A percentile compares a stretch with the other conserved stretches of the same genome.
Evolutionary conservation across 139 green algal species (phyloP).

Genomic region (Nannochloris sp.): DNA sequence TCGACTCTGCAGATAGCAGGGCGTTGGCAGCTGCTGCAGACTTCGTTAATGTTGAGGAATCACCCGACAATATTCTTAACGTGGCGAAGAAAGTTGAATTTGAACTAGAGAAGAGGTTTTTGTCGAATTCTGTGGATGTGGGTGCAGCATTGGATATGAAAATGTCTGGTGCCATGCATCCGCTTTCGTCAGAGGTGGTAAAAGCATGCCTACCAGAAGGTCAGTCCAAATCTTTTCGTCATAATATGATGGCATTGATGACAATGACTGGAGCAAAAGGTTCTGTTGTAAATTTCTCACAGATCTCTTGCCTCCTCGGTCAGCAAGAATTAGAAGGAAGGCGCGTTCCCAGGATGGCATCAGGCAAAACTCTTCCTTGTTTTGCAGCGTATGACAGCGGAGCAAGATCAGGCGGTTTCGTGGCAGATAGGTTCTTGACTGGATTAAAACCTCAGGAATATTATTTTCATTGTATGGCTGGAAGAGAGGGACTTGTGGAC

Average conservation of each 20-base stretch:
- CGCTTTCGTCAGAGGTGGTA: conserved; percentile 70
- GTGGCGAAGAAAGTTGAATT: conserved; percentile 9
- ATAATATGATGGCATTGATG: conserved; percentile 95
- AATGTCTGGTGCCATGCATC: conserved; percentile 61
- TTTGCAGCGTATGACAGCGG: conserved; percentile 83
- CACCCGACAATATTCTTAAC: conserved; percentile 7
- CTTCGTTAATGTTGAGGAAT: conserved; percentile 19
- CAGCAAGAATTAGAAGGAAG: conserved; percentile 97
- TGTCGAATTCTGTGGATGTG: conserved; percentile 40
- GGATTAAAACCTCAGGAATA: conserved; percentile 82
- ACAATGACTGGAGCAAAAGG: conserved; percentile 88
- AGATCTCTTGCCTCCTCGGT: conserved; percentile 91
- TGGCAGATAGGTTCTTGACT: conserved; percentile 88
- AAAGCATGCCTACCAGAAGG: conserved; percentile 71
- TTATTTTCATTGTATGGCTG: conserved; percentile 99
- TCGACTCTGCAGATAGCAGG: conserved; percentile 48
- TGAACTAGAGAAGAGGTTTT: conserved; percentile 47
- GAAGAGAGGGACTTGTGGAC: conserved; percentile 92
- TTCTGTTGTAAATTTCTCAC: conserved; percentile 92
- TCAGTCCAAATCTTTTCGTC: conserved; percentile 68
- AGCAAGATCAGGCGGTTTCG: conserved; percentile 74
- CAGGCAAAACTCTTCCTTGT: conserved; percentile 94
- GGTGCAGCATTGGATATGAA: conserved; percentile 53
- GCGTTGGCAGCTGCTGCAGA: conserved; percentile 46
- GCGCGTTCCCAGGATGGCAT: conserved; percentile 81